Evolutionary conservation across 1,284 basidiomycete species (phyloP).

Genomic region (Cystobasidium pallidum): DNA sequence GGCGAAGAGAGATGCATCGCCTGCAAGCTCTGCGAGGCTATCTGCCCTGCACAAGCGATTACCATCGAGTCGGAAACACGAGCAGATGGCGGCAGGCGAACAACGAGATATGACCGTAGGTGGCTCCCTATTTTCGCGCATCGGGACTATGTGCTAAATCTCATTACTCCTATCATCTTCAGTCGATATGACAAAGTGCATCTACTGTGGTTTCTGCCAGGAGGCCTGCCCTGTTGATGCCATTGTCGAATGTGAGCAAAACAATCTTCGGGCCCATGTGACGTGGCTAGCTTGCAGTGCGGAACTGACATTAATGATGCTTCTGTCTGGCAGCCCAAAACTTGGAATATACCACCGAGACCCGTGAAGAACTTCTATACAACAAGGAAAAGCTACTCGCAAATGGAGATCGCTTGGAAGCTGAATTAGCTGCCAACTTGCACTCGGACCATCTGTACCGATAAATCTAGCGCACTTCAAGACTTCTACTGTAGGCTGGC

Average conservation of each 20-base stretch:
- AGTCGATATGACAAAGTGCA: constrained; percentile 67
- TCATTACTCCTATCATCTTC: constrained; percentile 3
- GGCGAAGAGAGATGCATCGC: constrained; percentile 99
- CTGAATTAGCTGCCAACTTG: constrained; percentile 93
- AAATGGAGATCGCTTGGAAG: constrained; percentile 77
- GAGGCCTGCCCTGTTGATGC: constrained; percentile 99
- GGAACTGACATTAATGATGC: background rate
- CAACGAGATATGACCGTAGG: constrained; percentile 83
- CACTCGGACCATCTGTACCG: constrained; percentile 63
- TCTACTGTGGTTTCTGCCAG: constrained; percentile 77
- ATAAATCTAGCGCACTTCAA: constrained; percentile 21
- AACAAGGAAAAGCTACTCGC: constrained; percentile 73
- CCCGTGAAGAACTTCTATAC: constrained; percentile 95
- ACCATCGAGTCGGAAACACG: constrained; percentile 98
- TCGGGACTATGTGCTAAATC: constrained; percentile 1
- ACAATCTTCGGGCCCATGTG: background rate
- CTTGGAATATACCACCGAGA: constrained; percentile 83
- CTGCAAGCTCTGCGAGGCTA: constrained; percentile 98
- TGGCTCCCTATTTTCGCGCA: constrained; percentile 13
- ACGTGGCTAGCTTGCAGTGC: no score
- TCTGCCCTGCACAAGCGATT: constrained; percentile 98
- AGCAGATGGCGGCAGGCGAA: constrained; percentile 91
- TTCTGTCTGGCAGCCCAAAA: constrained; percentile 72
- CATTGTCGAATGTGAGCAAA: constrained; percentile 90
- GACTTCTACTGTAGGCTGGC: no score